Evolutionary conservation across 495 filamentous ascomycete species (phyloP).

Genomic region (Xylaria cubensis): DNA sequence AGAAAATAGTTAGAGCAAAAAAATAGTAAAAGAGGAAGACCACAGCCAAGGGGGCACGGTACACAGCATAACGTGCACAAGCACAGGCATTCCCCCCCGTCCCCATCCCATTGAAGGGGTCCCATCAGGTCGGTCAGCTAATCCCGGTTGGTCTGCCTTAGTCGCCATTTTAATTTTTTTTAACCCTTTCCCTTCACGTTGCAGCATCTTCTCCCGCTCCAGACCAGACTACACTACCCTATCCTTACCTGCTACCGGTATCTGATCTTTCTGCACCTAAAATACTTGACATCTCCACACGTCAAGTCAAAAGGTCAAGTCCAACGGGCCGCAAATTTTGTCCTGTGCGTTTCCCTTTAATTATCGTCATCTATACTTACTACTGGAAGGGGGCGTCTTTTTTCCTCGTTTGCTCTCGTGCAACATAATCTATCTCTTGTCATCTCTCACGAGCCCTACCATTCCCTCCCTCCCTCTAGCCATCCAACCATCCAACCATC

Average conservation of each 20-base stretch:
- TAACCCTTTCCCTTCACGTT: conserved; percentile 3
- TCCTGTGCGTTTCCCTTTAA: conserved; percentile 5
- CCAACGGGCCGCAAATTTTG: not conserved
- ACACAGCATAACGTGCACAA: conserved; percentile 23
- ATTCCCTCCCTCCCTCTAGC: not conserved
- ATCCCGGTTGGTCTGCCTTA: conserved; percentile 11
- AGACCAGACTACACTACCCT: not conserved
- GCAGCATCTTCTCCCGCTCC: conserved; percentile 14
- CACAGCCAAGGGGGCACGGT: not conserved
- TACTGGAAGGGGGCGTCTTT: not conserved
- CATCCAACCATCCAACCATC: no score
- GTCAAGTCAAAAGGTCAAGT: conserved; percentile 5
- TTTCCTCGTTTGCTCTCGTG: conserved; percentile 15
- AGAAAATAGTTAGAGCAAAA: conserved; percentile 8
- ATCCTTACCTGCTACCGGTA: not conserved
- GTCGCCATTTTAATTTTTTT: conserved; percentile 19
- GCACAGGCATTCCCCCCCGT: not conserved
- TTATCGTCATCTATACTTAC: not conserved
- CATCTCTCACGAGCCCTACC: conserved; percentile 9
- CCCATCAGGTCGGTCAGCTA: conserved; percentile 6
- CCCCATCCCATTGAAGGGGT: conserved; percentile 3
- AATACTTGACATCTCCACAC: conserved; percentile 9
- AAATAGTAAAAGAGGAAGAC: conserved; percentile 24
- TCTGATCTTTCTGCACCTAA: conserved; percentile 10
- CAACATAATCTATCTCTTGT: conserved; percentile 15